phyloP scores from a whole-genome alignment of 139 green algal genomes.

The Picochlorum costavermella region DNA sequence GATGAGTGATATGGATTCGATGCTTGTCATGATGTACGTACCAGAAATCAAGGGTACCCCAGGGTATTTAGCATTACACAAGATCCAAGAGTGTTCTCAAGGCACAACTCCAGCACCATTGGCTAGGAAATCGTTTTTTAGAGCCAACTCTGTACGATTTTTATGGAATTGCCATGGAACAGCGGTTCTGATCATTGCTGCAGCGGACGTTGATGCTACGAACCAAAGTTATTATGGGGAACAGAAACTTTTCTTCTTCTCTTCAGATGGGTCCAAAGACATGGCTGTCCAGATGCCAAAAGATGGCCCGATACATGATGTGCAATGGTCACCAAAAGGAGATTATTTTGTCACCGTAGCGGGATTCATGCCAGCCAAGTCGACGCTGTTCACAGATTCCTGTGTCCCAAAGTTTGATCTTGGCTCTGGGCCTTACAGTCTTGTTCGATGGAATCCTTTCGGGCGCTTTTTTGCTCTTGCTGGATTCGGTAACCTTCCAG shows the following conservation, averaged over 20 bases:
- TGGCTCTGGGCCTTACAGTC: slow-evolving; percentile 68
- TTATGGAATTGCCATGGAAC: slow-evolving; percentile 52
- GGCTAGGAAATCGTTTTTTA: slow-evolving; percentile 20
- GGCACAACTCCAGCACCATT: background rate
- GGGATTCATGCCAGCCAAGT: slow-evolving; percentile 68
- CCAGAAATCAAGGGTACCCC: slow-evolving; percentile 70
- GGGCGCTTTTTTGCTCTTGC: slow-evolving; percentile 69
- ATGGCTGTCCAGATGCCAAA: slow-evolving; percentile 64
- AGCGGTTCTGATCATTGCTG: slow-evolving; percentile 69
- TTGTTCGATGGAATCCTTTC: slow-evolving; percentile 75
- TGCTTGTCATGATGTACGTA: slow-evolving; percentile 41
- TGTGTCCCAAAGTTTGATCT: slow-evolving; percentile 49
- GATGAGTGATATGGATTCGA: background rate
- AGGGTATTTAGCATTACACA: slow-evolving; percentile 56
- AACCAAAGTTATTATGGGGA: slow-evolving; percentile 88
- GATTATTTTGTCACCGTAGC: slow-evolving; percentile 67
- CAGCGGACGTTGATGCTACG: slow-evolving; percentile 84
- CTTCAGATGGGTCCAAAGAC: slow-evolving; percentile 50
- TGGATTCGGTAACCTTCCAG: slow-evolving; percentile 82
- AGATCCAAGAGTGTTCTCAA: background rate
- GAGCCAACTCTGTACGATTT: slow-evolving; percentile 35
- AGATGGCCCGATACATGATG: slow-evolving; percentile 92
- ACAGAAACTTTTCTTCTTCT: slow-evolving; percentile 84
- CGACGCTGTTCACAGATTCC: slow-evolving; percentile 67
- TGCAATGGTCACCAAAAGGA: slow-evolving; percentile 82